Evolutionary conservation across 768 basidiomycete genomes (phyloP).

Genomic region (Kwoniella dendrophila): DNA sequence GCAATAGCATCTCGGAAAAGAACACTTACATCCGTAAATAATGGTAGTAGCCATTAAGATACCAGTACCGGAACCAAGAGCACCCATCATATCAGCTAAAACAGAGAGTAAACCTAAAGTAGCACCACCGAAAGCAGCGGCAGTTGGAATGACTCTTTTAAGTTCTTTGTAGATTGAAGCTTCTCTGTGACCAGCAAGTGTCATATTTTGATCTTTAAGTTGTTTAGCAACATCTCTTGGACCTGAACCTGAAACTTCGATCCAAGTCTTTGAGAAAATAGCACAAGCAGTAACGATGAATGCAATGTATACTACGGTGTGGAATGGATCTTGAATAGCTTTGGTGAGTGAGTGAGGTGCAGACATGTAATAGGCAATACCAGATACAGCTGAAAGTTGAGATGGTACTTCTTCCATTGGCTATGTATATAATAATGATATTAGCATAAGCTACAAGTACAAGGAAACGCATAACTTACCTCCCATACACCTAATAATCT

Average conservation of each 20-base stretch:
- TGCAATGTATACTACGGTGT: constrained; percentile 82
- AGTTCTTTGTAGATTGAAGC: constrained; percentile 99
- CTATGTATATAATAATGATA: constrained; percentile 57
- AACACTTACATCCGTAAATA: constrained; percentile 81
- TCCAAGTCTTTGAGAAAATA: constrained; percentile 99
- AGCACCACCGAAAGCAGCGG: constrained; percentile 96
- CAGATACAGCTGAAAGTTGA: constrained; percentile 84
- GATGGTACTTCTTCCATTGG: constrained; percentile 85
- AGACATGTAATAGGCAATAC: constrained; percentile 97
- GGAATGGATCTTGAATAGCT: constrained; percentile 87
- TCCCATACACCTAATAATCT: constrained; percentile 95
- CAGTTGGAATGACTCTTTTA: constrained; percentile 95
- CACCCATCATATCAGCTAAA: constrained; percentile 90
- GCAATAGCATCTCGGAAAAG: background rate
- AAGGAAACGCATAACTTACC: constrained; percentile 62
- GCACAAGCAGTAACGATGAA: constrained; percentile 95
- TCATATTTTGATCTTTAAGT: constrained; percentile 98
- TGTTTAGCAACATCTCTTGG: constrained; percentile 96
- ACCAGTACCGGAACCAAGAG: constrained; percentile 79
- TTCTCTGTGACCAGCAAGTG: constrained; percentile 79
- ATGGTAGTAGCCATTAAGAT: constrained; percentile 98
- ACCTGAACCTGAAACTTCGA: constrained; percentile 94
- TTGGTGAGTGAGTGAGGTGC: constrained; percentile 91
- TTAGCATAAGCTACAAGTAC: too few relatives aligned
- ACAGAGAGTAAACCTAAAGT: constrained; percentile 90